Percentiles rank a stretch among this genome's conserved stretches.
Conservation (phyloP, 805 yeast species). For the Kluyveromyces nonfermentans region DNA sequence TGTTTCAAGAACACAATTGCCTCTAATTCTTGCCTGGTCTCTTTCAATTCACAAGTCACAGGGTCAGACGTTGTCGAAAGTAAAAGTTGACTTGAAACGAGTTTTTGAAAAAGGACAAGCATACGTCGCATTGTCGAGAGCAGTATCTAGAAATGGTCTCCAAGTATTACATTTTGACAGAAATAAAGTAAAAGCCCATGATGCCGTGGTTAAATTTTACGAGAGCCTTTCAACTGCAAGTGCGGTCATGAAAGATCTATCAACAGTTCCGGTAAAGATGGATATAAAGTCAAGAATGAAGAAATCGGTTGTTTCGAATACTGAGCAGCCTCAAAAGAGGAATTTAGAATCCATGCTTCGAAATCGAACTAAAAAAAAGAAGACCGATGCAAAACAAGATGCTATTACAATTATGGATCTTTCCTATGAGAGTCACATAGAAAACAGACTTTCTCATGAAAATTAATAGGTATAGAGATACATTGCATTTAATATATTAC, state of each 20-base stretch:
- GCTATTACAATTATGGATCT: neutral
- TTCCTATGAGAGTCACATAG: neutral
- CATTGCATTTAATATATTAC: neutral
- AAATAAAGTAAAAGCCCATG: conserved; percentile 57
- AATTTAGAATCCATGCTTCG: neutral
- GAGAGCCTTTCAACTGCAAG: conserved; percentile 32
- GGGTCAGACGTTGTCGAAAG: conserved; percentile 77
- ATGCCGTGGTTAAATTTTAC: conserved; percentile 65
- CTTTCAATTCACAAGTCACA: conserved; percentile 92
- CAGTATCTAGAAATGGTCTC: conserved; percentile 71
- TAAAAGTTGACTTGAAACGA: conserved; percentile 63
- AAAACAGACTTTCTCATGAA: conserved; percentile 1
- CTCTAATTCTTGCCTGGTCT: conserved; percentile 93
- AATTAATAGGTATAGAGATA: neutral
- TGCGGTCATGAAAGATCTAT: conserved; percentile 13
- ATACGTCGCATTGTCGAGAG: conserved; percentile 90
- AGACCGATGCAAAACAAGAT: neutral
- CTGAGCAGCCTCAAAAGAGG: neutral
- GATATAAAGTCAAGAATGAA: neutral
- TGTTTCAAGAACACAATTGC: conserved; percentile 72
- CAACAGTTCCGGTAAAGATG: neutral
- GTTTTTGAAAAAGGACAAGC: conserved; percentile 92
- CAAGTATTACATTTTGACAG: conserved; percentile 70
- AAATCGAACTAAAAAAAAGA: neutral
- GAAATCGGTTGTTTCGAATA: neutral